Conservation (phyloP, 306 rosid species). For the Phaseolus lunatus region DNA sequence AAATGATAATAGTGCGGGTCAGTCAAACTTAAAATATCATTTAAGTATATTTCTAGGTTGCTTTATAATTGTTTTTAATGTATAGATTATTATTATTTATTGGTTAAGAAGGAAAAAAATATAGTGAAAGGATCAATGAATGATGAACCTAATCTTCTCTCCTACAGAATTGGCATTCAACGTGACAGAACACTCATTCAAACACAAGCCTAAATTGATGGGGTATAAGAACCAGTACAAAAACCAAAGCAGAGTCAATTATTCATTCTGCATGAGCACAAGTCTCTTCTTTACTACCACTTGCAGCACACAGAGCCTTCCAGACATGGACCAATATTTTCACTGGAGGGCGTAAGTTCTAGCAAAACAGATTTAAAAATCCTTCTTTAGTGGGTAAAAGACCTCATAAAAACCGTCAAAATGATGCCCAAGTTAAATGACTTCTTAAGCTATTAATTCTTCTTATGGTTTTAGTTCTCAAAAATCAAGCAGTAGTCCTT, state of each 20-base stretch:
- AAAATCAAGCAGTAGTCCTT: conserved; percentile 7
- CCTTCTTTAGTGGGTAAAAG: conserved; percentile 13
- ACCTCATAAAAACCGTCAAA: neutral
- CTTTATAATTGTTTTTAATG: too few species aligned
- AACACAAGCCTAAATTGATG: neutral
- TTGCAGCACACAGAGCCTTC: conserved; percentile 86
- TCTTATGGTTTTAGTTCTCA: conserved; percentile 12
- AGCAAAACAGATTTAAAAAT: conserved; percentile 41
- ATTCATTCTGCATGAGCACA: conserved; percentile 40
- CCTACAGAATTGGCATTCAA: neutral
- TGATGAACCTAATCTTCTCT: neutral
- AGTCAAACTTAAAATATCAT: too few species aligned
- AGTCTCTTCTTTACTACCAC: conserved; percentile 51
- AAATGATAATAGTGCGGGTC: too few species aligned
- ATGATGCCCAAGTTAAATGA: conserved; percentile 1
- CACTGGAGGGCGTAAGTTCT: conserved; percentile 78
- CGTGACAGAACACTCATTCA: neutral
- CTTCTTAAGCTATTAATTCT: conserved; percentile 10
- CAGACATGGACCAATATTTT: conserved; percentile 88
- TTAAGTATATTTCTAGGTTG: too few species aligned
- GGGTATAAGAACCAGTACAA: conserved; percentile 17
- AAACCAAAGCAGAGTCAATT: conserved; percentile 23
- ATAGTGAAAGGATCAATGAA: neutral
- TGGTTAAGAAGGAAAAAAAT: too few species aligned
- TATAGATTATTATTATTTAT: too few species aligned